Base-by-base conservation (phyloP, 352 stramenopile species). In the Thraustochytrium striatum region DNA sequence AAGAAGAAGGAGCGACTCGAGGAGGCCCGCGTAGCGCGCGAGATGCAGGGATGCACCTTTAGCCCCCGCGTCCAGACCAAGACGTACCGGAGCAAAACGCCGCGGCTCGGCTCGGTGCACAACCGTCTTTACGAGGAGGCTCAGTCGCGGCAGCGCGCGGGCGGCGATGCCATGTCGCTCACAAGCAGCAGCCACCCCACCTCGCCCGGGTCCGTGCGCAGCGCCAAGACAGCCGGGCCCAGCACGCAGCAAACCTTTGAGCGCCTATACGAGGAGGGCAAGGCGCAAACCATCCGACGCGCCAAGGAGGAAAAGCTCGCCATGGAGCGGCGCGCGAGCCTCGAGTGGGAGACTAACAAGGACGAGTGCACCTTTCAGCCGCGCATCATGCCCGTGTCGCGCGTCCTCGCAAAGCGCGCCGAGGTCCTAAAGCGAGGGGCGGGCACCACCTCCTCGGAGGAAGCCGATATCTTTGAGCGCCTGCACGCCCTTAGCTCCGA, bases 41-140 rank as follows among this genome's bases (percentile, higher is more conserved):
- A 75, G 39, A 32, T 75, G 21, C 33, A 75, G 52, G 65, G 52
- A 11, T 75, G 65, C 32, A 75, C 65, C 3, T 75, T 75, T 41
- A 16, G 41, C 5, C 65, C 65, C 25, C 58, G 52, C 19, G 41
- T 75, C 1, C 41, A 70, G 41, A 52, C 33, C 25, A n/a, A n/a
- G 21, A 11, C 0, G 55, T 25, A 36, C 53, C 53, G 32, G 7
- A 5, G 33, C 59, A 53, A 55, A 35, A 35, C 1, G 35, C 38
- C 8, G 16, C 13, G 7, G 65, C 58, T n/a, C n/a, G n/a, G n/a
- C n/a, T n/a, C n/a, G n/a, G 52, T 75, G 39, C 59, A 61, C 52
- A 38, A 30, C 41, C 43, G 65, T 32, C 65, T 61, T 13, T 58
- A 61, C 25, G 52, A 75, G 35, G 30, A 62, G 32, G 44, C 52